Evolutionary conservation across 805 yeast genomes (phyloP).

Genomic region (Yamadazyma sp.): DNA sequence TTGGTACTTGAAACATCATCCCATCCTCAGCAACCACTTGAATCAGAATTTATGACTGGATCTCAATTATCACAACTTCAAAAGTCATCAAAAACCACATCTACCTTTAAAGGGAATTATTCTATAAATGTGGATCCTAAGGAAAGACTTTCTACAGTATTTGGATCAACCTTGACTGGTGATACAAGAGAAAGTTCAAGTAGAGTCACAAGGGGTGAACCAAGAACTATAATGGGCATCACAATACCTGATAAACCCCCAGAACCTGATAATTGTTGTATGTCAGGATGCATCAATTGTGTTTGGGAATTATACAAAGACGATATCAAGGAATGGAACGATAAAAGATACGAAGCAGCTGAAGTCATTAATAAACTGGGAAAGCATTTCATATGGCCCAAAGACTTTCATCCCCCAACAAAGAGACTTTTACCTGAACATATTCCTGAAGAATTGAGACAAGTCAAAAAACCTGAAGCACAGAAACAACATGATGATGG

Average conservation of each 20-base stretch:
- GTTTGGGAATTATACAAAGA: conserved; percentile 94
- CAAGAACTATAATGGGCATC: conserved; percentile 53
- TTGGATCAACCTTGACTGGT: conserved; percentile 58
- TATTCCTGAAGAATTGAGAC: conserved; percentile 35
- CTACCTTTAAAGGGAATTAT: conserved; percentile 33
- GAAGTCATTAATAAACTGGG: conserved; percentile 21
- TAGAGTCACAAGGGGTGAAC: conserved; percentile 33
- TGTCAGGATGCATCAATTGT: conserved; percentile 95
- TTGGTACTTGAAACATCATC: conserved; percentile 32
- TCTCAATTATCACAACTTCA: conserved; percentile 18
- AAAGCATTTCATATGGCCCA: conserved; percentile 45
- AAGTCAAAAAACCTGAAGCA: conserved; percentile 9
- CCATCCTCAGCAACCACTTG: conserved; percentile 32
- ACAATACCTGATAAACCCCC: conserved; percentile 77
- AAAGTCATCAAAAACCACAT: conserved; percentile 14
- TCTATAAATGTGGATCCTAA: conserved; percentile 33
- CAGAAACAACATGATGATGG: conserved; percentile 13
- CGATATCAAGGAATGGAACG: conserved; percentile 81
- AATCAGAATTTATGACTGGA: conserved; percentile 23
- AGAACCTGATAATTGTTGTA: conserved; percentile 95
- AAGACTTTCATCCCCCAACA: conserved; percentile 40
- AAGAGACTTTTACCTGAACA: conserved; percentile 27
- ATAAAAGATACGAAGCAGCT: conserved; percentile 56
- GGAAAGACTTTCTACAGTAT: conserved; percentile 47
- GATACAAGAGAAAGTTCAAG: conserved; percentile 42